Base-by-base conservation (phyloP, 1,284 basidiomycete species). In the Polyporus tsugae region DNA sequence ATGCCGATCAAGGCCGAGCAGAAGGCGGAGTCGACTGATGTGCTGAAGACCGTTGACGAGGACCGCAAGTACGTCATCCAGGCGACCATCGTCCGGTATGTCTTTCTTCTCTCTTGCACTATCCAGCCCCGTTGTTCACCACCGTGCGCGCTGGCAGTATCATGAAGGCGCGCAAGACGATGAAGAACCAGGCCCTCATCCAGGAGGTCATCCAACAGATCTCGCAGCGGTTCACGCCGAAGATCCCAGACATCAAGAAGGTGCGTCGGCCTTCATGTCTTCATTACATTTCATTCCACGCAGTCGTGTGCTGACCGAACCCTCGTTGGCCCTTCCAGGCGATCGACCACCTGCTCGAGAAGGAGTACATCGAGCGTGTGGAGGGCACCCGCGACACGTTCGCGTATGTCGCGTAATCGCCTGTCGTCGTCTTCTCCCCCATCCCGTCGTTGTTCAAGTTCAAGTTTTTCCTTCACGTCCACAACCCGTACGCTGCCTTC, bases 11-110 rank as follows among this genome's bases (percentile, higher is more conserved):
- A 96, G 84, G 90, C 95, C 1, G 97, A 99, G 80, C 92, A 95
- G 69, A 98, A 97, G 86, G 91, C 93, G 4, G 98, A 99, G 80
- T 89, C 92, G 9, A 89, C 87, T 7, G 96, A 99, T 72, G 95
- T 99, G 1, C 85, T 97, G 76, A 97, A 97, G 86, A 94, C 93
- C 35, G 97, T 99, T 10, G 97, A 99, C 75, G 97, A 99, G 82
- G 97, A 99, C 79, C 90, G 97, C 71, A 97, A 98, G 85, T 94
- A 98, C 78, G 91, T 98, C 68, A 96, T 99, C 69, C 98, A 99
- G 80, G 97, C 97, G 17, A 97, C 95, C 17, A 98, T 99, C 76
- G 97, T 99, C 62, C 92, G 95, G 92, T 95, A 78, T 52, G 90
- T 76, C 13, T 33, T 39, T 42, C 57, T 42, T 38, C 11, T 29